Conservation (phyloP, 2,329 filamentous ascomycete genomes). For the Colletotrichum paranaense region DNA sequence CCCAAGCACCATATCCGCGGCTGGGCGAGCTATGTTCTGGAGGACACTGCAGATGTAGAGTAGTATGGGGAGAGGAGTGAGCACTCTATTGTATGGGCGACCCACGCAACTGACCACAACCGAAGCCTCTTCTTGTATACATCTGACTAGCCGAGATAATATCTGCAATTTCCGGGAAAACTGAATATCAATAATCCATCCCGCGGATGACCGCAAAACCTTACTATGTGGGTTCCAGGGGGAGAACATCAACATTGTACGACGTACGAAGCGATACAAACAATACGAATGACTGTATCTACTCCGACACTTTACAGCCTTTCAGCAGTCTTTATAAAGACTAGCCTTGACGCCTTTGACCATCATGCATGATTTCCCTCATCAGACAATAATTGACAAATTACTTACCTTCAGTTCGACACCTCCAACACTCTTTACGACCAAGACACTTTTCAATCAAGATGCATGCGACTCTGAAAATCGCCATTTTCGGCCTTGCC, state of each 20-base stretch:
- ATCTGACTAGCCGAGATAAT: background rate
- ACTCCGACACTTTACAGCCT: background rate
- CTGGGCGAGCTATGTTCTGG: background rate
- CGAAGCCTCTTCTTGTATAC: background rate
- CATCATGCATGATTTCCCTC: background rate
- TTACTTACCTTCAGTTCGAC: background rate
- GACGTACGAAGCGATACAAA: no score
- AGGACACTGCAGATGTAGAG: background rate
- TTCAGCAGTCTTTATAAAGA: background rate
- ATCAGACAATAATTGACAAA: background rate
- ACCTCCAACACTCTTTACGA: background rate
- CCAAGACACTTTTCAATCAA: background rate
- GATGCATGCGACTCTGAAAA: slow-evolving; percentile 2
- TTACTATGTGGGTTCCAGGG: no score
- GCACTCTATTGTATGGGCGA: background rate
- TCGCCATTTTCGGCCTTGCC: background rate
- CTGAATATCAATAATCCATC: no score
- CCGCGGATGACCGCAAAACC: no score
- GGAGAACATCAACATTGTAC: no score
- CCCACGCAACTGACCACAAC: background rate
- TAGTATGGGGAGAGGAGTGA: background rate
- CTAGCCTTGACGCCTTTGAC: background rate
- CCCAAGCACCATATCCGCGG: no score
- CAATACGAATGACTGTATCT: no score
- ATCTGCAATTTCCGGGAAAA: background rate